Conservation (phyloP, 768 basidiomycete genomes). For the Gyrodon lividus region DNA sequence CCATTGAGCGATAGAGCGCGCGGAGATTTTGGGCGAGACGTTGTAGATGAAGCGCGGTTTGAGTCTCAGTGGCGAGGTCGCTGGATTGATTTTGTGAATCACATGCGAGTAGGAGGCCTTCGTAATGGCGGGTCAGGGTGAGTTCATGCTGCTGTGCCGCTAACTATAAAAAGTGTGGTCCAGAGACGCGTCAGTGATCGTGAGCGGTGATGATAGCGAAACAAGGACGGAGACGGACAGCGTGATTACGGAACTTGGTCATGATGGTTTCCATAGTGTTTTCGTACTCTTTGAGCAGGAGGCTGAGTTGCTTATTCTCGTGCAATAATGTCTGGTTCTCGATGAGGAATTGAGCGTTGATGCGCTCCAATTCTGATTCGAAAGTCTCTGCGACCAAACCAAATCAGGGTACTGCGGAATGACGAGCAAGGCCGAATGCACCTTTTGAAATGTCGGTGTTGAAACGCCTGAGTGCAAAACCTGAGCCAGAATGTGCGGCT, state of each 20-base stretch:
- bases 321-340: constrained; percentile 92
- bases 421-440: constrained; percentile 27
- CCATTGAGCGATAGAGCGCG: constrained; percentile 67
- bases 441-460: constrained; percentile 88
- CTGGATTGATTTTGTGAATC: constrained; percentile 55
- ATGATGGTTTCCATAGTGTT: constrained; percentile 93
- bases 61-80: constrained; percentile 58
- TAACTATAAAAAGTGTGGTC: constrained; percentile 45
- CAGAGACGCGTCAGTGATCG: constrained; percentile 7
- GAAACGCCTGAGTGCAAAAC: constrained; percentile 78
- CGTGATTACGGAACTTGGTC: constrained; percentile 91
- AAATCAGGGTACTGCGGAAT: constrained; percentile 10
- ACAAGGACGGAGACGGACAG: constrained; percentile 61
- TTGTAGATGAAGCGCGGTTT: constrained; percentile 64
- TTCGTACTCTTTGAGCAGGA: constrained; percentile 92
- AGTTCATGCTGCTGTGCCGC: constrained; percentile 92
- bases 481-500: constrained; percentile 66
- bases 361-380: constrained; percentile 87
- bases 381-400: constrained; percentile 65
- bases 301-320: constrained; percentile 92
- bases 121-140: constrained; percentile 87
- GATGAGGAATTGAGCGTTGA: constrained; percentile 85
- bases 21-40: constrained; percentile 70
- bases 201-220: neutral
- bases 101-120: constrained; percentile 67